phyloP scores from a whole-genome alignment of 169 alveolate genomes.

The Eimeria acervulina region DNA sequence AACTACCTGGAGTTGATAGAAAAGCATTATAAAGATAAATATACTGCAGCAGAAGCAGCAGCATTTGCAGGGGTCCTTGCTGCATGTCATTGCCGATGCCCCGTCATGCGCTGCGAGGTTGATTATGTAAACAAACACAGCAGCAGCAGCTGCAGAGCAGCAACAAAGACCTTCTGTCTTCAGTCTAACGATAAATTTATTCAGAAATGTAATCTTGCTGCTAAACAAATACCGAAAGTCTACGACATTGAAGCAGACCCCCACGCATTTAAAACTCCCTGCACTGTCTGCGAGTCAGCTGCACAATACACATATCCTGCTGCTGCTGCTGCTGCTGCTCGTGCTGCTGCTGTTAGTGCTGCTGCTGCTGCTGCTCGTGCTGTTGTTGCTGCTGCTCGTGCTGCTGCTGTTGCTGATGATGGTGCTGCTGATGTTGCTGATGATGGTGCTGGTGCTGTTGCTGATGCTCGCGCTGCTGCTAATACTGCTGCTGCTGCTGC shows the following conservation, averaged over 20 bases:
- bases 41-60: constrained; percentile 8
- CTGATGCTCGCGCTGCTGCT: no score
- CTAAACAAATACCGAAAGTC: constrained; percentile 33
- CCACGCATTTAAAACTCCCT: constrained; percentile 45
- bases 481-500: no score
- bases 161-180: constrained; percentile 38
- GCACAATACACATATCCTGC: no score
- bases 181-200: constrained; percentile 28
- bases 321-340: no score
- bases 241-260: constrained; percentile 49
- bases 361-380: not conserved
- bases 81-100: constrained; percentile 77
- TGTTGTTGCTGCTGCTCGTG: constrained; percentile 2
- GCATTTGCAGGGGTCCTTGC: constrained; percentile 65
- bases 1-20: constrained; percentile 5
- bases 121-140: not conserved
- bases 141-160: constrained; percentile 50
- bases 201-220: constrained; percentile 16
- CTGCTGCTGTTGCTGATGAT: constrained; percentile 5
- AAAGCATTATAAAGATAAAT: constrained; percentile 42
- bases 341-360: no score
- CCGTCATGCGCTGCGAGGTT: constrained; percentile 73
- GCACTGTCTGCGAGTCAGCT: constrained; percentile 66
- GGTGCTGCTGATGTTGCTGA: not conserved
- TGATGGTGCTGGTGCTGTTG: not conserved